A percentile compares a stretch with the other conserved stretches of the same genome.
These are phyloP conservation scores for Diplosphaera chodatii DNA, from an alignment of 139 green algal species.

Conservation along the genomic window DNA sequence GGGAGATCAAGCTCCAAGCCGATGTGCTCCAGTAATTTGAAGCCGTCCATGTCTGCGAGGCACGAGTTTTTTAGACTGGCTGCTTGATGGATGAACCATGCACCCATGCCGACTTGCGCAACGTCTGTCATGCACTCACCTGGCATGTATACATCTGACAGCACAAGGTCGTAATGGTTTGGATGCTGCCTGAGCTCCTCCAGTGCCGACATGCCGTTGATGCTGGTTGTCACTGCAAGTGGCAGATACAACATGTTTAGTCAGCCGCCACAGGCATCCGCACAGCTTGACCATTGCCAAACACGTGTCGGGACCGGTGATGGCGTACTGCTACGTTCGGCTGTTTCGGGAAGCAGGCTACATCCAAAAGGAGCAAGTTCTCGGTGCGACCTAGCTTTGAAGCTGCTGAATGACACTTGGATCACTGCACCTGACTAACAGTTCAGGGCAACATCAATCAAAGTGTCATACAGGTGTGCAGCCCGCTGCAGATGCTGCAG, in stretches of 20 bases:
- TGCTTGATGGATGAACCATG: not conserved
- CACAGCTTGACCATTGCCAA: no score
- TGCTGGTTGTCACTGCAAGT: constrained; percentile 38
- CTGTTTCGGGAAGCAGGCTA: no score
- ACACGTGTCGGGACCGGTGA: no score
- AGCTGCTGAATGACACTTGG: no score
- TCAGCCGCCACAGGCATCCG: no score
- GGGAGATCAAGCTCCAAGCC: constrained; percentile 89
- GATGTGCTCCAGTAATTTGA: constrained; percentile 88
- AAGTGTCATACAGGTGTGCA: no score
- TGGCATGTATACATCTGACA: constrained; percentile 97
- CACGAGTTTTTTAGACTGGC: not conserved
- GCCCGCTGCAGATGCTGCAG: no score
- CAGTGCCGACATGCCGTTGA: constrained; percentile 54
- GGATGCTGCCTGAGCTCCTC: constrained; percentile 45
- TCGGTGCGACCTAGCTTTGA: no score
- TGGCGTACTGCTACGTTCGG: no score
- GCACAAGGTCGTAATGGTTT: constrained; percentile 84
- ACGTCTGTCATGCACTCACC: constrained; percentile 24
- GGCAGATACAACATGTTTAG: not conserved
- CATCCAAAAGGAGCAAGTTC: no score
- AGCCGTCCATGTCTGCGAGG: constrained; percentile 89
- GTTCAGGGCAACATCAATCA: no score
- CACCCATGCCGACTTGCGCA: not conserved
- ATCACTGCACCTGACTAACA: no score